Evolutionary conservation across 257 asterid genomes (phyloP).

Genomic region (Fraxinus cuspidata): DNA sequence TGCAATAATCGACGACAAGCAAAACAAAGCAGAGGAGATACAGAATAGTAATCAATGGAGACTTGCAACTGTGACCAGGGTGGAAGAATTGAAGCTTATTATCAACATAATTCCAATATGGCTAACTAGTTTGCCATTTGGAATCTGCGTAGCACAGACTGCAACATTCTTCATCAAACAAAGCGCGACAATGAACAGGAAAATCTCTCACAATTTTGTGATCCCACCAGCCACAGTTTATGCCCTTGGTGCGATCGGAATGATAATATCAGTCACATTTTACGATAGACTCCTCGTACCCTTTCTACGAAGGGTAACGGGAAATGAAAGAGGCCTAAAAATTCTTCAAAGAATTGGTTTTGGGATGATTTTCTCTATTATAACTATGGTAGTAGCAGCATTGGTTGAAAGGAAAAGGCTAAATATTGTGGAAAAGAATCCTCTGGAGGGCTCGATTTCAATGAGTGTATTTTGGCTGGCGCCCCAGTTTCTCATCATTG

Average conservation of each 20-base stretch:
- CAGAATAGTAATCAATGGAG: slow-evolving; percentile 55
- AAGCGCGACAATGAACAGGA: slow-evolving; percentile 48
- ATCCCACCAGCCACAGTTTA: slow-evolving; percentile 77
- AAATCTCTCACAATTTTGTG: slow-evolving; percentile 34
- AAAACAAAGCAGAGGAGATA: slow-evolving; percentile 23
- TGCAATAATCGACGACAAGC: slow-evolving; percentile 55
- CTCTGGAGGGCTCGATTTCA: slow-evolving; percentile 36
- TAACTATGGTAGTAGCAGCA: slow-evolving; percentile 61
- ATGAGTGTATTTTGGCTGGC: slow-evolving; percentile 94
- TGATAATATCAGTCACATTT: slow-evolving; percentile 57
- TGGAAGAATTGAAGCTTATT: slow-evolving; percentile 68
- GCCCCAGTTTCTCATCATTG: slow-evolving; percentile 75
- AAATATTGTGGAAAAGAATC: slow-evolving; percentile 32
- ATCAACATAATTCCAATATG: slow-evolving; percentile 72
- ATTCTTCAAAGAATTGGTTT: slow-evolving; percentile 75
- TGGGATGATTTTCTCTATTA: slow-evolving; percentile 62
- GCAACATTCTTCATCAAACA: slow-evolving; percentile 81
- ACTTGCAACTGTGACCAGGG: slow-evolving; percentile 54
- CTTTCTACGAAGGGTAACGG: slow-evolving; percentile 46
- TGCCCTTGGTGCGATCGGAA: slow-evolving; percentile 65
- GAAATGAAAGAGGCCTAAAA: slow-evolving; percentile 62
- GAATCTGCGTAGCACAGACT: slow-evolving; percentile 67
- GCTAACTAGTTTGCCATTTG: slow-evolving; percentile 69
- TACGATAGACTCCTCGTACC: slow-evolving; percentile 75
- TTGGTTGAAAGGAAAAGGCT: slow-evolving; percentile 64